phyloP scores from a whole-genome alignment of 805 yeast species.

The Candida germanica region DNA sequence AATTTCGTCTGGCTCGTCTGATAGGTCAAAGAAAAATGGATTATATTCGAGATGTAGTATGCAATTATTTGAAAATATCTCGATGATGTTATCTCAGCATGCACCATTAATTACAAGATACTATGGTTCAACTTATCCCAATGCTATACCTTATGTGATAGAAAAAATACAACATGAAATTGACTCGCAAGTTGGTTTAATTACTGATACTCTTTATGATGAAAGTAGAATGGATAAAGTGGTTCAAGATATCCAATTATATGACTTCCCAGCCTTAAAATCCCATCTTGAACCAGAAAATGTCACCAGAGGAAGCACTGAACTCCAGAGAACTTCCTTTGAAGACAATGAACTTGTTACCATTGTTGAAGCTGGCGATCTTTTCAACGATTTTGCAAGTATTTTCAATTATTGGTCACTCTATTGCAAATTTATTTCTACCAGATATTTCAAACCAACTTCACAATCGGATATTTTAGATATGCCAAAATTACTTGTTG shows the following conservation, averaged over 20 bases:
- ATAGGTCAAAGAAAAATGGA: slow-evolving; percentile 37
- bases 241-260: slow-evolving; percentile 52
- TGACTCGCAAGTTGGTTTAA: slow-evolving; percentile 88
- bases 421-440: slow-evolving; percentile 68
- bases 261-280: slow-evolving; percentile 34
- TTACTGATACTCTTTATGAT: slow-evolving; percentile 83
- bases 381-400: slow-evolving; percentile 66
- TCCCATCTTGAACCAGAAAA: slow-evolving; percentile 11
- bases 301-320: slow-evolving; percentile 1
- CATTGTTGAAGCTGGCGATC: slow-evolving; percentile 62
- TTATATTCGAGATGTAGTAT: slow-evolving; percentile 57
- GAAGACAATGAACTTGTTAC: slow-evolving; percentile 40
- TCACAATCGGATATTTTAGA: slow-evolving; percentile 26
- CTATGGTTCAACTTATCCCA: slow-evolving; percentile 52
- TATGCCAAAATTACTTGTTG: slow-evolving; percentile 52
- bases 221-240: slow-evolving; percentile 56
- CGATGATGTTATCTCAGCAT: slow-evolving; percentile 83
- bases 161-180: slow-evolving; percentile 79
- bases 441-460: slow-evolving; percentile 47
- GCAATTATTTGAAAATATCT: slow-evolving; percentile 77
- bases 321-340: slow-evolving; percentile 13
- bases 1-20: slow-evolving; percentile 22
- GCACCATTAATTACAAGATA: slow-evolving; percentile 70
- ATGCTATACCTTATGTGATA: slow-evolving; percentile 64
- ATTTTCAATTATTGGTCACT: slow-evolving; percentile 85